These are phyloP conservation scores for Monotropa hypopitys DNA, from an alignment of 179 eudicot species.

Conservation along the genomic window DNA sequence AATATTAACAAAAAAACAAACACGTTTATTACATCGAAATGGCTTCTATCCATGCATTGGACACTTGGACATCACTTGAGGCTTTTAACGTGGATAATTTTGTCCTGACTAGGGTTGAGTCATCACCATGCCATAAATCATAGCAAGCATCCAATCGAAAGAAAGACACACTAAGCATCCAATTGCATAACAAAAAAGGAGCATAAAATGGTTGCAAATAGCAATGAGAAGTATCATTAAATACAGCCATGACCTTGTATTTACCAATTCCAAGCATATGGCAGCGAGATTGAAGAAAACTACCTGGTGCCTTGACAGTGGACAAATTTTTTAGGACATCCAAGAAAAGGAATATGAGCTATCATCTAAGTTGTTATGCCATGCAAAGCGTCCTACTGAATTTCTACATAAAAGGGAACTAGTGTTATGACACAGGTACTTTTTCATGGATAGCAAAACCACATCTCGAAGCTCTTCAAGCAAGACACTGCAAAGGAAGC, in stretches of 20 bases:
- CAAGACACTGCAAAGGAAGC: neutral
- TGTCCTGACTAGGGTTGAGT: neutral
- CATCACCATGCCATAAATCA: neutral
- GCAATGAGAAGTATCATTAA: neutral
- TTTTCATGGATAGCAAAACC: neutral
- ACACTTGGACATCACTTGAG: neutral
- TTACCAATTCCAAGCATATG: neutral
- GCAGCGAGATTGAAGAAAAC: neutral
- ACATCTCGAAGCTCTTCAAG: neutral
- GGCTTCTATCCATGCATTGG: neutral
- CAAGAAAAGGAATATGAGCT: neutral
- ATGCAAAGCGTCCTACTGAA: neutral
- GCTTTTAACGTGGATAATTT: neutral
- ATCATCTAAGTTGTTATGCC: neutral
- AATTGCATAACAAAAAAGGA: neutral
- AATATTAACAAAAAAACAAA: neutral
- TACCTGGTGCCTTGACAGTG: neutral
- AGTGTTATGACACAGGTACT: neutral
- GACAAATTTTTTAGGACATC: neutral
- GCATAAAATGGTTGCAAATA: neutral
- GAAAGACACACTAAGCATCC: neutral
- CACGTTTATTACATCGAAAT: neutral
- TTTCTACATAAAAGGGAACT: neutral
- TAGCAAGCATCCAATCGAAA: conserved; percentile 1
- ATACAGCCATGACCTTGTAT: neutral